phyloP scores from a whole-genome alignment of 192 early-diverging fungal genomes.

The Obelidium mucronatum region DNA sequence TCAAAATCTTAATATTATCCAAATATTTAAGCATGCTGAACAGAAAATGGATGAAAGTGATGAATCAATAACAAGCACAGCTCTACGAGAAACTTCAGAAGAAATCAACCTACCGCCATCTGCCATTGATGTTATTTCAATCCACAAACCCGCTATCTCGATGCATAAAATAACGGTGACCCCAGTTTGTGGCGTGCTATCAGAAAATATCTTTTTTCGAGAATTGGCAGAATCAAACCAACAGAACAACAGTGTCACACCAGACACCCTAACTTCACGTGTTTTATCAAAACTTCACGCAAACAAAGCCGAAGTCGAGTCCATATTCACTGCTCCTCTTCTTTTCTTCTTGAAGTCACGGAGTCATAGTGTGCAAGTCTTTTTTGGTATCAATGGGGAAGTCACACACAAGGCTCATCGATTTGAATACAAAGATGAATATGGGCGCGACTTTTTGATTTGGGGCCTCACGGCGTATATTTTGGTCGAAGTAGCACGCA shows the following conservation, averaged over 20 bases:
- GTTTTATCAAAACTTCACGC: not conserved
- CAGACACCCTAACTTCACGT: not conserved
- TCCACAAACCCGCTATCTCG: conserved; percentile 34
- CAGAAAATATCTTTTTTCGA: too few relatives aligned
- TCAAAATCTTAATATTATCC: too few relatives aligned
- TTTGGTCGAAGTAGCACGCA: conserved; percentile 18
- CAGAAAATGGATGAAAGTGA: conserved; percentile 37
- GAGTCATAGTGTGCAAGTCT: conserved; percentile 3
- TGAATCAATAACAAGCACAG: conserved; percentile 32
- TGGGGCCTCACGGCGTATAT: conserved; percentile 25
- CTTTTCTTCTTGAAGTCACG: conserved; percentile 23
- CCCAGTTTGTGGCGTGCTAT: conserved; percentile 37
- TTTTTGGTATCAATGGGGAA: not conserved
- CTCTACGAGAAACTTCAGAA: conserved; percentile 45
- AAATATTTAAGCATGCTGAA: too few relatives aligned
- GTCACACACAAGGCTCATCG: not conserved
- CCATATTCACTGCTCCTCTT: conserved; percentile 40
- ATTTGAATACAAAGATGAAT: conserved; percentile 10
- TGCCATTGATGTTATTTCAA: conserved; percentile 32
- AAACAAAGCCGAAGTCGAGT: conserved; percentile 41
- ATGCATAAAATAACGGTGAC: conserved; percentile 41
- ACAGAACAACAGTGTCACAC: too few relatives aligned
- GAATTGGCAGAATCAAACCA: too few relatives aligned
- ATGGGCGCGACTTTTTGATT: not conserved
- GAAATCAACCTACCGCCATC: conserved; percentile 41